Base-by-base conservation (phyloP, 345 rosid species). In the Populus alba region DNA sequence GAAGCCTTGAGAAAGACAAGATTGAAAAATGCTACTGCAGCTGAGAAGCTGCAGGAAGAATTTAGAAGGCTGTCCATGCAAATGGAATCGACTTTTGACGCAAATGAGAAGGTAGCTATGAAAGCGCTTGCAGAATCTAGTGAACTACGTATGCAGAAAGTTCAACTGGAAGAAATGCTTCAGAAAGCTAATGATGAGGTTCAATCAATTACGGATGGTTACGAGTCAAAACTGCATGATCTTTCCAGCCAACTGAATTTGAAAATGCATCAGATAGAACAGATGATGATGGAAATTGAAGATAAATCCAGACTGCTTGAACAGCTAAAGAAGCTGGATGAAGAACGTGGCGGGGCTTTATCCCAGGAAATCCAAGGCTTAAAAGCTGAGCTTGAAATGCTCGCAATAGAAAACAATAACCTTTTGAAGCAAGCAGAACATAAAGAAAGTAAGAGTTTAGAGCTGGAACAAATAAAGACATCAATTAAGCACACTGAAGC, bases 11-110 rank as follows among this genome's bases (percentile, higher is more conserved):
- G 89, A 70, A 85, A 78, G 77, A 87, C 90, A 59, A 89, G 88
- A 84, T 85, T 85, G 92, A 96, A 86, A 82, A 92, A 94, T 75
- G 92, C 89, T 51, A 82, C 84, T 78, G 86, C 91, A 31, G 99
- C 98, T 9, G 94, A 89, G 84, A 89, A 88, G 79, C 87, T 94
- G 49, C 98, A 94, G 45, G 97, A 91, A 77, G 97, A 96, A 73
- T 90, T 94, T 72, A 89, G 78, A 81, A 89, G 88, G 81, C 86
- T 96, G 3, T 90, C 97, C 29, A 77, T 80, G 79, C 97, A 91
- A 79, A 90, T 96, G 97, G 89, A 90, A 62, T 89, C 93, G 22
- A 87, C 91, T 39, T 89, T 92, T 81, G 85, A 86, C n/a, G 94
- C 91, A 29, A 96, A 94, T 35, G 97, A 96, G 87, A 90, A 89